phyloP scores from a whole-genome alignment of 1,284 basidiomycete species.

The Pascua sp. region DNA sequence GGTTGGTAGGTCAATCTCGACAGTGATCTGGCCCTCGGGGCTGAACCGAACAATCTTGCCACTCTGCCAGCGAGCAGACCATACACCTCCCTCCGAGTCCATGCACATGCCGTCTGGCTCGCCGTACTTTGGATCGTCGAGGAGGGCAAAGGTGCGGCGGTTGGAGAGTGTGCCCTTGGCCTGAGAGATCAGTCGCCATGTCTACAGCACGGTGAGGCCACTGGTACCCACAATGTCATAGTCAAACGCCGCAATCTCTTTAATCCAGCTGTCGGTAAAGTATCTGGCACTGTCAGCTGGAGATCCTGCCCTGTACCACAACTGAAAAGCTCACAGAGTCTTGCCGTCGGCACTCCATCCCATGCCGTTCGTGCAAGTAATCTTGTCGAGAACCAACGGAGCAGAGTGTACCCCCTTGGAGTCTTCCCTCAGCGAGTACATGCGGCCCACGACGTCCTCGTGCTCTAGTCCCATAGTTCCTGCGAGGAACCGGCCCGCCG shows the following conservation, averaged over 20 bases:
- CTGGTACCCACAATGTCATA: slow-evolving; percentile 17
- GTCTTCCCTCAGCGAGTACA: slow-evolving; percentile 11
- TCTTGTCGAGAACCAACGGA: slow-evolving; percentile 12
- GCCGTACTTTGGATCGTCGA: background rate
- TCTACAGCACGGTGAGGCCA: background rate
- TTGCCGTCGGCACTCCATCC: slow-evolving; percentile 20
- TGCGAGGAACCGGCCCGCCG: slow-evolving; percentile 21
- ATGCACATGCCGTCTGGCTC: slow-evolving; percentile 26
- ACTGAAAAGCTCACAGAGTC: slow-evolving; percentile 8
- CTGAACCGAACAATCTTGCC: slow-evolving; percentile 22
- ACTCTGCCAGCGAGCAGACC: slow-evolving; percentile 22
- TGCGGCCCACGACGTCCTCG: slow-evolving; percentile 6
- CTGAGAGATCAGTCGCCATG: background rate
- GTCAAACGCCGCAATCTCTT: slow-evolving; percentile 22
- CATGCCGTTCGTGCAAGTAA: slow-evolving; percentile 29
- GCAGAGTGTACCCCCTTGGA: background rate
- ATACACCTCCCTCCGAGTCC: slow-evolving; percentile 19
- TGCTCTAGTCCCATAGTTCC: slow-evolving; percentile 22
- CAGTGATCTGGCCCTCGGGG: slow-evolving; percentile 14
- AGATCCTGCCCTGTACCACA: no score
- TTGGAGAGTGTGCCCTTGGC: slow-evolving; percentile 14
- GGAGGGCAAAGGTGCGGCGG: slow-evolving; percentile 13
- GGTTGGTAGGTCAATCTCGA: slow-evolving; percentile 21
- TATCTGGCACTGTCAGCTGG: slow-evolving; percentile 1
- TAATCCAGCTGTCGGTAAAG: slow-evolving; percentile 25